Conservation (phyloP, 139 green algal genomes). For the Chlorella sp. region DNA sequence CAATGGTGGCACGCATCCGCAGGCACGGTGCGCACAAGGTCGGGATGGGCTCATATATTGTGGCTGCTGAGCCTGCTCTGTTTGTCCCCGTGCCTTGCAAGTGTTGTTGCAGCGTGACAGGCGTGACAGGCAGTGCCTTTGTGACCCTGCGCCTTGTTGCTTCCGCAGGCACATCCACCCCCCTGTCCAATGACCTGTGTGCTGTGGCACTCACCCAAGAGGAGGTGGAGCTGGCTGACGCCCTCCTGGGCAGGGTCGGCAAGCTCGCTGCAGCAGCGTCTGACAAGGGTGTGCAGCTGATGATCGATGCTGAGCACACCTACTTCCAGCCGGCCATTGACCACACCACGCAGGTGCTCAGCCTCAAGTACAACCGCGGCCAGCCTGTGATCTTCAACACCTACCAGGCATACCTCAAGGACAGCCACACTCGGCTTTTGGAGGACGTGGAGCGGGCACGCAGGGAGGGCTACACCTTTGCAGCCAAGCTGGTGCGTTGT, state of each 20-base stretch:
- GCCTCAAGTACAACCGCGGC: constrained; percentile 62
- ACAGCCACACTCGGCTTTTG: constrained; percentile 42
- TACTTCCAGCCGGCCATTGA: constrained; percentile 92
- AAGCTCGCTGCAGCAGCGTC: constrained; percentile 32
- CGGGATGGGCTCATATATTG: no score
- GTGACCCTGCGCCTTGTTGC: no score
- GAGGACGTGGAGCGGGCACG: constrained; percentile 61
- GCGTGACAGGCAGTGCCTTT: no score
- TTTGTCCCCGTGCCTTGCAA: no score
- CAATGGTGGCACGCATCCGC: no score
- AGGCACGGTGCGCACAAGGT: no score
- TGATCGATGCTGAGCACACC: constrained; percentile 83
- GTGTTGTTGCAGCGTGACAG: no score
- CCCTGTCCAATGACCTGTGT: no score
- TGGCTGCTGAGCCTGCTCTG: no score
- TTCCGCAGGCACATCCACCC: no score
- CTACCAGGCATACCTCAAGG: constrained; percentile 80
- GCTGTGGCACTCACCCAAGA: constrained; percentile 43
- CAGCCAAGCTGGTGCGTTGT: constrained; percentile 78
- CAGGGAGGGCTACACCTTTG: constrained; percentile 51
- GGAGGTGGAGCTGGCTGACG: constrained; percentile 61
- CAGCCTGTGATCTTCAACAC: constrained; percentile 69
- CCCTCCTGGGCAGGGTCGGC: constrained; percentile 58
- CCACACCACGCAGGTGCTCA: constrained; percentile 59
- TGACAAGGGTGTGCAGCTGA: constrained; percentile 47